Evolutionary conservation across 495 filamentous ascomycete genomes (phyloP).

Genomic region (Aspergillus ellipticus): DNA sequence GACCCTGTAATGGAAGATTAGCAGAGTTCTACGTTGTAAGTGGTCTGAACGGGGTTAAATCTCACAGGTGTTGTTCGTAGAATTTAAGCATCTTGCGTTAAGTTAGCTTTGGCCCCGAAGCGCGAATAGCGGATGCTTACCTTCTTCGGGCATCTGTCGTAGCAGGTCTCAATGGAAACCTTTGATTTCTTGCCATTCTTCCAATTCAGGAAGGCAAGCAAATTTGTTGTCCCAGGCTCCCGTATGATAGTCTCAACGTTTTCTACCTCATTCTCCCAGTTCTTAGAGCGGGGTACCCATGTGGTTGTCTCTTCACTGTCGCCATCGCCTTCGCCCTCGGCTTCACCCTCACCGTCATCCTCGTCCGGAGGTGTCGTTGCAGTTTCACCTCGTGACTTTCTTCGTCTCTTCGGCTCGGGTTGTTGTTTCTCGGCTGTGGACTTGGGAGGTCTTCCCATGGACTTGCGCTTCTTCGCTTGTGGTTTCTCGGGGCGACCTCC

Average conservation of each 20-base stretch:
- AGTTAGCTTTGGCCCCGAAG: conserved; percentile 12
- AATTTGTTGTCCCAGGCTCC: conserved; percentile 30
- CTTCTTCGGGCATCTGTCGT: conserved; percentile 38
- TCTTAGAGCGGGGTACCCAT: conserved; percentile 51
- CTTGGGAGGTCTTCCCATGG: conserved; percentile 30
- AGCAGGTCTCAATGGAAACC: conserved; percentile 35
- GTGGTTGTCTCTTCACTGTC: conserved; percentile 7
- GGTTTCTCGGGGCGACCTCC: conserved; percentile 51
- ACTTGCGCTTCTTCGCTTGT: conserved; percentile 37
- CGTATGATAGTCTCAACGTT: conserved; percentile 56
- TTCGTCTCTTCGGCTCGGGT: conserved; percentile 18
- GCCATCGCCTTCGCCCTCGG: conserved; percentile 9
- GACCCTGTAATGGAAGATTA: conserved; percentile 30
- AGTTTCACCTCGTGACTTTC: conserved; percentile 14
- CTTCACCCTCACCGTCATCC: conserved; percentile 13
- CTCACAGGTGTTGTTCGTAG: conserved; percentile 46
- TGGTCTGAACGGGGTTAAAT: not conserved
- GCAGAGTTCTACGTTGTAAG: not conserved
- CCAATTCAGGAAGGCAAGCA: conserved; percentile 55
- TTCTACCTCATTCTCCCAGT: conserved; percentile 56
- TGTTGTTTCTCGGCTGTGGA: conserved; percentile 10
- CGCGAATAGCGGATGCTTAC: conserved; percentile 14
- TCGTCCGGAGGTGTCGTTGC: conserved; percentile 19
- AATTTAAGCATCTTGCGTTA: conserved; percentile 41
- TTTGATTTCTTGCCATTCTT: conserved; percentile 45